phyloP scores from a whole-genome alignment of 176 grass and related monocot genomes.

The Themeda triandra region DNA sequence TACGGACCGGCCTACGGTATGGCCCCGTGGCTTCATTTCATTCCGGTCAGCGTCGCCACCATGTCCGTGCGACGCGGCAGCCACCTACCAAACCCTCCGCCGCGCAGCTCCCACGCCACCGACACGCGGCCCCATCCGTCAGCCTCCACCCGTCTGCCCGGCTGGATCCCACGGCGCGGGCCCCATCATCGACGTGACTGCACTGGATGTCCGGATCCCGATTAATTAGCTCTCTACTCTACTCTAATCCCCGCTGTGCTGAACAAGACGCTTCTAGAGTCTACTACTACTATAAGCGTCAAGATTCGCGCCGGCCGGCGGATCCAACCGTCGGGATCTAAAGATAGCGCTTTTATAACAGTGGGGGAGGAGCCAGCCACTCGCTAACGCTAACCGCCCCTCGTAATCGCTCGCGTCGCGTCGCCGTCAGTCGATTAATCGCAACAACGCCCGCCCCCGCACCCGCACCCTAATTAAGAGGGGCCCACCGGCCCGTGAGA shows the following conservation, averaged over 20 bases:
- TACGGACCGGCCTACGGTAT: too few relatives aligned
- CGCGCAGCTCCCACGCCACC: not conserved
- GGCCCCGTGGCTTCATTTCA: not conserved
- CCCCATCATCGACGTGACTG: not conserved
- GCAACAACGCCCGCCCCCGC: not conserved
- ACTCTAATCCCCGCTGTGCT: not conserved
- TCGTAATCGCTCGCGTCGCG: not conserved
- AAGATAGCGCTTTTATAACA: not conserved
- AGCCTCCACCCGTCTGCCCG: not conserved
- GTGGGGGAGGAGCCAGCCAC: not conserved
- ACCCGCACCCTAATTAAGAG: not conserved
- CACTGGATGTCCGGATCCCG: not conserved
- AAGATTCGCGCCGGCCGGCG: not conserved
- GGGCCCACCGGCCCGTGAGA: not conserved
- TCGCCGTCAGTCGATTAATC: too few relatives aligned
- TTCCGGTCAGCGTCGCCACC: constrained; percentile 2
- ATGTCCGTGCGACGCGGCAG: constrained; percentile 9
- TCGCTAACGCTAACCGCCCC: not conserved
- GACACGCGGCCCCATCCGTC: not conserved
- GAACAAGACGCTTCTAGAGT: not conserved
- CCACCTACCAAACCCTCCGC: not conserved
- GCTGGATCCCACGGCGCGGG: too few relatives aligned
- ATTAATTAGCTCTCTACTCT: not conserved
- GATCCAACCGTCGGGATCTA: constrained; percentile 17
- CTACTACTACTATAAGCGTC: not conserved